Evolutionary conservation across 2,329 filamentous ascomycete species (phyloP).

Genomic region (Clarireedia paspali): DNA sequence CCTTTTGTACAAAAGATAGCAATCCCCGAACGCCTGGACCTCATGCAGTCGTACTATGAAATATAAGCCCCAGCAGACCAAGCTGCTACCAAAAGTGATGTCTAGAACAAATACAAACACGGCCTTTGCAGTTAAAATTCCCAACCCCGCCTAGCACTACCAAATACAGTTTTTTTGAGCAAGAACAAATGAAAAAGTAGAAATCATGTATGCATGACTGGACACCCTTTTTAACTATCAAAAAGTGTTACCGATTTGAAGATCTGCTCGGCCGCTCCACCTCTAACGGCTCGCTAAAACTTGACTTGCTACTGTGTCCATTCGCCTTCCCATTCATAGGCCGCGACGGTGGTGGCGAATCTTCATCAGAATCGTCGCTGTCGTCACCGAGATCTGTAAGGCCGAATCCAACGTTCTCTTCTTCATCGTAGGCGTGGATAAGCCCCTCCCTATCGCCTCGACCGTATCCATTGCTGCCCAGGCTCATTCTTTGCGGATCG

Average conservation of each 20-base stretch:
- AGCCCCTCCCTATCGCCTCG: conserved; percentile 68
- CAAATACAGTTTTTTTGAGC: conserved; percentile 1
- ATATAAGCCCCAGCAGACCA: conserved; percentile 8
- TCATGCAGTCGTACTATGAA: conserved; percentile 10
- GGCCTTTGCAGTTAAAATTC: not conserved
- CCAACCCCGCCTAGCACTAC: conserved; percentile 2
- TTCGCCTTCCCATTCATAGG: conserved; percentile 22
- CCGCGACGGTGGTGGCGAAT: conserved; percentile 12
- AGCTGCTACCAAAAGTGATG: conserved; percentile 8
- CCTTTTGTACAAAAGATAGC: conserved; percentile 9
- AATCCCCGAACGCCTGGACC: conserved; percentile 8
- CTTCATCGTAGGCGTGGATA: conserved; percentile 84
- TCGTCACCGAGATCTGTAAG: conserved; percentile 75
- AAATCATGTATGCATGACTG: too few species aligned
- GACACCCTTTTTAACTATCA: not conserved
- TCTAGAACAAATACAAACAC: conserved; percentile 3
- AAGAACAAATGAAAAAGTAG: too few species aligned
- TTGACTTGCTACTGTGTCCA: conserved; percentile 23
- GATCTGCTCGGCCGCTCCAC: conserved; percentile 17
- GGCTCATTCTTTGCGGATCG: conserved; percentile 50
- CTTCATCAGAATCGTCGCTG: conserved; percentile 50
- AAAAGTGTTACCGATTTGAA: conserved; percentile 19
- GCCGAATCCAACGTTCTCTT: conserved; percentile 65
- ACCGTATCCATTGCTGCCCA: conserved; percentile 51
- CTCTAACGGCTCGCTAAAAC: conserved; percentile 22